Evolutionary conservation across 2,329 filamentous ascomycete genomes (phyloP), one percentile per base, ranked within the genome.

Genomic region (Emergomyces orientalis): DNA sequence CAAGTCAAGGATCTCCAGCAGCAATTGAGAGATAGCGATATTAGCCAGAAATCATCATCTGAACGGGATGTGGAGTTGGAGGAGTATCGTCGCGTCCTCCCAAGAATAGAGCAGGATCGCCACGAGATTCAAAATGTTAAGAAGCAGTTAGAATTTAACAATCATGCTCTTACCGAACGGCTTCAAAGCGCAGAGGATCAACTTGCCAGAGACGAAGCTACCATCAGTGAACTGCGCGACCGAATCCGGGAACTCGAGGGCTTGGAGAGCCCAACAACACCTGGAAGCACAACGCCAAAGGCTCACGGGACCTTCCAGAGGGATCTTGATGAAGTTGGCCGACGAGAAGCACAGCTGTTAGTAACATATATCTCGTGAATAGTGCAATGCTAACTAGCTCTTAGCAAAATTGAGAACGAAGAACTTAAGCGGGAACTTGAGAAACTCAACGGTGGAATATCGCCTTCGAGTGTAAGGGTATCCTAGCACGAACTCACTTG

Each of bases 111-210:
- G 63, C 77, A 79, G 67, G 78, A 80, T 62, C 74, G 76, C 62
- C 76, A 75, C 64, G 79, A 81, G 63, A 74, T 80, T 47, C 77
- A 78, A 63, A 76, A 77, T 54, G 70, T 79, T 64, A 80, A 80
- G 68, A 80, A 79, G 62, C 74, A 79, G 63, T 70, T 80, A 11
- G 78, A 80, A 64, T 78, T 79, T 64, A 77, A 80, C 66, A 80
- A 80, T 62, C 77, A 79, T 64, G 74, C 77, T 17, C 71, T 80
- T 19, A 77, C 76, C 8, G 77, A 78, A 63, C 71, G 78, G 19
- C 73, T 79, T 22, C 70, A 76, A 55, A 75, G 75, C 63, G 74
- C 76, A 1, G 73, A 77, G 60, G 77, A 80, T 64, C 76, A 79
- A 59, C 73, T 73, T 52, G 71, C 76, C 57, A 69, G 76, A 64